Percentiles rank a stretch among this genome's conserved stretches.
Evolutionary conservation across 192 early-diverging fungal genomes (phyloP).

Genomic region (Entomortierella parvispora): DNA sequence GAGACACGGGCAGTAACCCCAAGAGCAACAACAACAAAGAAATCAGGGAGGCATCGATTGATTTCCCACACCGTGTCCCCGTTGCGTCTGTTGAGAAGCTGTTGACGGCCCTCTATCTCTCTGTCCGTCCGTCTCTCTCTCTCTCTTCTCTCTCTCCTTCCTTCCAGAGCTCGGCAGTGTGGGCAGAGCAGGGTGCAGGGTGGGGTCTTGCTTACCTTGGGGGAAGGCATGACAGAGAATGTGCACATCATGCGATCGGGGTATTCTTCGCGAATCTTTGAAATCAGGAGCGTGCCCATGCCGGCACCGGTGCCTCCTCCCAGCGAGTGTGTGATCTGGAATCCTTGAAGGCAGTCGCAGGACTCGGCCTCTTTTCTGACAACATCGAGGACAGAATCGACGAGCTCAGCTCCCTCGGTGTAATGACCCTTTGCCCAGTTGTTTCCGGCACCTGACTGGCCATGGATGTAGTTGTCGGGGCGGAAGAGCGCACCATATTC

Average conservation of each 20-base stretch:
- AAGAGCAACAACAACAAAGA: constrained; percentile 1
- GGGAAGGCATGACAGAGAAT: constrained; percentile 96
- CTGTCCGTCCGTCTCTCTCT: too few species aligned
- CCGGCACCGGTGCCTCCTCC: constrained; percentile 99
- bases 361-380: constrained; percentile 97
- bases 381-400: constrained; percentile 95
- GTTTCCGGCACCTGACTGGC: constrained; percentile 97
- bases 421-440: constrained; percentile 99
- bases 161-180: too few species aligned
- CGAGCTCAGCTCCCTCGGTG: constrained; percentile 99
- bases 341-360: constrained; percentile 97
- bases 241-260: constrained; percentile 99
- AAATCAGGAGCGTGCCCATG: constrained; percentile 94
- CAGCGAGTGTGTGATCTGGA: constrained; percentile 98
- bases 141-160: not conserved
- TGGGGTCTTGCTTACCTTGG: constrained; percentile 68
- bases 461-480: constrained; percentile 97
- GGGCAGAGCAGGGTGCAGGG: not conserved
- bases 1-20: not conserved
- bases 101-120: too few species aligned
- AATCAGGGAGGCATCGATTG: constrained; percentile 78
- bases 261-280: constrained; percentile 99
- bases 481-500: constrained; percentile 90
- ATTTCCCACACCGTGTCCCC: constrained; percentile 78
- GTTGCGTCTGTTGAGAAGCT: constrained; percentile 71